phyloP scores from a whole-genome alignment of 192 early-diverging fungal genomes.

The Pilobolus umbonatus region DNA sequence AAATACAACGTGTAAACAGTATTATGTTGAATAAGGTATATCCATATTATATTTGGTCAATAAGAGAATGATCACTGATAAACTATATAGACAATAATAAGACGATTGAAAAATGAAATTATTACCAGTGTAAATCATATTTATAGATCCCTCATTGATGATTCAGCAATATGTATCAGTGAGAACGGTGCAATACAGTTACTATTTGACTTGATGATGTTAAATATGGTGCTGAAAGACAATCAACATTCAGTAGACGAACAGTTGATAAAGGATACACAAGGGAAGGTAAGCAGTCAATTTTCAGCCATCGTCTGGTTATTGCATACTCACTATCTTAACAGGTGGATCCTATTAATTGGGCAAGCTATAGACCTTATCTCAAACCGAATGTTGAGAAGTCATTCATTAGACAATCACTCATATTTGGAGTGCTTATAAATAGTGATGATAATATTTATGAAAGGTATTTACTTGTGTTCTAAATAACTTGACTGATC shows the following conservation, averaged over 20 bases:
- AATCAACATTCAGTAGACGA: background rate
- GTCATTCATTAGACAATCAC: conserved; percentile 47
- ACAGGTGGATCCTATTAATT: conserved; percentile 68
- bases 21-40: conserved; percentile 44
- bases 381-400: conserved; percentile 51
- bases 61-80: background rate
- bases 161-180: conserved; percentile 16
- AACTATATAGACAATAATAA: conserved; percentile 10
- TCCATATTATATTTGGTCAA: background rate
- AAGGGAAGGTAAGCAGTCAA: conserved; percentile 7
- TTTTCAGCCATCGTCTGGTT: background rate
- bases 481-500: background rate
- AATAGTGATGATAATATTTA: conserved; percentile 36
- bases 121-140: background rate
- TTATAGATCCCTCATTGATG: background rate
- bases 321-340: background rate
- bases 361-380: conserved; percentile 46
- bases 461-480: conserved; percentile 42
- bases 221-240: conserved; percentile 45
- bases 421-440: conserved; percentile 50
- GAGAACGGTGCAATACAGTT: conserved; percentile 59
- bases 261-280: conserved; percentile 1
- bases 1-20: conserved; percentile 42
- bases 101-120: background rate
- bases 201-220: conserved; percentile 57